Base-by-base conservation (phyloP, 2,329 filamentous ascomycete genomes). In the Lanzia echinophila region DNA sequence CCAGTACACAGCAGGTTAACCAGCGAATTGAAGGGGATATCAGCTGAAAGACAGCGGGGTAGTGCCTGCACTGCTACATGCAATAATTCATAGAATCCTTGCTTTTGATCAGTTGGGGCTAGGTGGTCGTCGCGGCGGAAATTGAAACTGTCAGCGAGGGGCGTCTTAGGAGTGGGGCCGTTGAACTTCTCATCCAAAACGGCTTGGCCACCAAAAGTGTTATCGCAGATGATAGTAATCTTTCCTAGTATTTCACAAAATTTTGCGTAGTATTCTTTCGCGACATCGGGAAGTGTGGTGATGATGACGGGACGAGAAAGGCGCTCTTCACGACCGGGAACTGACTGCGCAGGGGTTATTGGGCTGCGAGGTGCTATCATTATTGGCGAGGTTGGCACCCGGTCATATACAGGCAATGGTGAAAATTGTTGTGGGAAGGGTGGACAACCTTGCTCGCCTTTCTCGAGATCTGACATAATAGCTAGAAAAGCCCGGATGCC, bases 181-280 rank as follows among this genome's bases (percentile, higher is more conserved):
- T 81, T 88, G 67, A 97, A 96, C 67, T 96, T 97, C 69, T 99
- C 95, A 65, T 99, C 94, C 46, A 97, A 72, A 0, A 90, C 89
- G 32, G 92, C 94, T 72, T 99, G 94, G 0, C 94, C 94, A 49
- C 94, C 95, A 72, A 99, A 99, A 0, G 92, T 88, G 63, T 96
- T 94, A 69, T 99, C 94, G 70, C 94, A 99, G 33, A 97, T 86
- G 43, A 97, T 87, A 2, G 91, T 96, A 53, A 99, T 95, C 68
- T 96, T 95, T 24, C 92, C 94, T 7, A 99, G 74, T 22, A 99
- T 92, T 68, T 96, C 90, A 67, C 92, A 97, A 63, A 99, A 99
- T 50, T 87, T 86, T 51, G 85, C 77, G 69, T 97, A 96, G 66
- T 90, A 94, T 42, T 94, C 88, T 64, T 85, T 86, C 0, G 89